A percentile compares a stretch with the other conserved stretches of the same genome.
Evolutionary conservation across 176 grass and related monocot genomes (phyloP).

Genomic region (Paspalum vaginatum): DNA sequence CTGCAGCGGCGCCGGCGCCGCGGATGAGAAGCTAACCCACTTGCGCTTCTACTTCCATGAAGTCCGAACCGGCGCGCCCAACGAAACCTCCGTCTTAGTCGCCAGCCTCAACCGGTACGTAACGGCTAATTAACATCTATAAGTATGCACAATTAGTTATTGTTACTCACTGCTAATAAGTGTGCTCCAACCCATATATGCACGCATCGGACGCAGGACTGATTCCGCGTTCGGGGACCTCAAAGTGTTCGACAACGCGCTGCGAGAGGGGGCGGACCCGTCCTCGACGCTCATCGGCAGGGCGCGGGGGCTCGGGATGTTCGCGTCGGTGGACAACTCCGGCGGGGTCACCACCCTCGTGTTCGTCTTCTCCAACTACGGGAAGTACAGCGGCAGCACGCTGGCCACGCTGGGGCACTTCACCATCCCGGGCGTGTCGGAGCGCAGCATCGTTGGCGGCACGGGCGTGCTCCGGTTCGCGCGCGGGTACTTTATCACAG

Average conservation of each 20-base stretch:
- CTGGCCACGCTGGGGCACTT: constrained; percentile 44
- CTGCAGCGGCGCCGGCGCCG: no score
- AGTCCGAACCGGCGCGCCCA: no score
- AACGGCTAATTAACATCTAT: no score
- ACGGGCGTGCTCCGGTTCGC: constrained; percentile 66
- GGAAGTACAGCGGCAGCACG: constrained; percentile 50
- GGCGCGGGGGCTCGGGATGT: constrained; percentile 44
- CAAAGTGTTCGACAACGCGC: constrained; percentile 49
- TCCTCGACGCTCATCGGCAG: constrained; percentile 51
- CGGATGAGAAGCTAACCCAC: no score
- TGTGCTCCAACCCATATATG: no score
- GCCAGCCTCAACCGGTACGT: no score
- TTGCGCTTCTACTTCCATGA: no score
- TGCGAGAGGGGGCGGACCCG: constrained; percentile 46
- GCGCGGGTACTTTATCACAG: constrained; percentile 59
- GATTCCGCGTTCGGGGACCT: constrained; percentile 51
- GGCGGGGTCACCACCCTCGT: constrained; percentile 33
- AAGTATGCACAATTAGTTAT: no score
- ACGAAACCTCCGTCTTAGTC: no score
- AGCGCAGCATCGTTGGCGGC: constrained; percentile 64
- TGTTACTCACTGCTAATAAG: no score
- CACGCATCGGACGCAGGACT: no score
- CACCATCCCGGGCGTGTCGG: constrained; percentile 17
- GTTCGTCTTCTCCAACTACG: constrained; percentile 58
- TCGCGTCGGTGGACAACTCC: constrained; percentile 45